phyloP scores from a whole-genome alignment of 768 basidiomycete genomes.

The Trametes maxima region DNA sequence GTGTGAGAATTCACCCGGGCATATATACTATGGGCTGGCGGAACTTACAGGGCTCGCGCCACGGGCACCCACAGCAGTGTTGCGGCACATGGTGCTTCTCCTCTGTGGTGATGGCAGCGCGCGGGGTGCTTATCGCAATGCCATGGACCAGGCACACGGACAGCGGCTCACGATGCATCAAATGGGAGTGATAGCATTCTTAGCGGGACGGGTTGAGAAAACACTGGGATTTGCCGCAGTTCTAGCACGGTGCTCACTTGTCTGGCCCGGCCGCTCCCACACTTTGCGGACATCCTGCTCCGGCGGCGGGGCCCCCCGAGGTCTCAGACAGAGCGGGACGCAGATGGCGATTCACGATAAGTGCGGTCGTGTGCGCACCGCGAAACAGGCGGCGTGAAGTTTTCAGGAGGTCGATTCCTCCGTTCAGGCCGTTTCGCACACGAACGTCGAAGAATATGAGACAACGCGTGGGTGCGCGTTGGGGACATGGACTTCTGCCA shows the following conservation, averaged over 20 bases:
- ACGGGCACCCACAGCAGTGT: conserved; percentile 5
- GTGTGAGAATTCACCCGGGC: not conserved
- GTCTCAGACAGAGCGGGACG: not conserved
- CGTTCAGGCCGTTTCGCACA: no score
- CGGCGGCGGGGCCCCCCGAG: not conserved
- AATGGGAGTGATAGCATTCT: conserved; percentile 11
- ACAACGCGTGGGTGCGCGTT: no score
- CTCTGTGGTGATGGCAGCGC: not conserved
- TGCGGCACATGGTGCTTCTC: conserved; percentile 18
- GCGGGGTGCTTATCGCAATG: conserved; percentile 14
- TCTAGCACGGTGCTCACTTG: not conserved
- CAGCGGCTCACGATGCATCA: not conserved
- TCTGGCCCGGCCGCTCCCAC: not conserved
- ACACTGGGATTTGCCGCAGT: not conserved
- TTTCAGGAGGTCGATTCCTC: no score
- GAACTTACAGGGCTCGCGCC: not conserved
- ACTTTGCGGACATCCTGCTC: not conserved
- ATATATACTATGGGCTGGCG: conserved; percentile 10
- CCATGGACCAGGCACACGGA: conserved; percentile 1
- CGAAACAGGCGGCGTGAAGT: no score
- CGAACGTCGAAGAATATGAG: no score
- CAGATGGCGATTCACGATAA: no score
- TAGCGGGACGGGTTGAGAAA: conserved; percentile 1
- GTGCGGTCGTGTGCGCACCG: no score
- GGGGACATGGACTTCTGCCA: no score